A percentile compares a stretch with the other conserved stretches of the same genome.
Evolutionary conservation across 768 basidiomycete species (phyloP).

Genomic region (Trametes meyenii): DNA sequence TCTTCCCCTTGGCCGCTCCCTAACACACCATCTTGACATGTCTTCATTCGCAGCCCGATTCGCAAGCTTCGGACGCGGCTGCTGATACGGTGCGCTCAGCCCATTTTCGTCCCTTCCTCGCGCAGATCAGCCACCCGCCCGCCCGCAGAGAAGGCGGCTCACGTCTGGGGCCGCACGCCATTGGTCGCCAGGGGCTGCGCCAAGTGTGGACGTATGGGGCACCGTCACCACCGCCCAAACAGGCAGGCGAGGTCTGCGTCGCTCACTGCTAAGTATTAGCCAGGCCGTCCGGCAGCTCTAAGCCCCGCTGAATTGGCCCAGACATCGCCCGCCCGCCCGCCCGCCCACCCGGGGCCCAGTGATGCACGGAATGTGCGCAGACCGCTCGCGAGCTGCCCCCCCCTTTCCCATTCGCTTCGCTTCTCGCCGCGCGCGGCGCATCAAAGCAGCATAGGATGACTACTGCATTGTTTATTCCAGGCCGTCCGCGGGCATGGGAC

Average conservation of each 20-base stretch:
- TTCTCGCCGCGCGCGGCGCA: neutral
- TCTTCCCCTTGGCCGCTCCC: neutral
- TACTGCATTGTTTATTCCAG: neutral
- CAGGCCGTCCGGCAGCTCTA: constrained; percentile 4
- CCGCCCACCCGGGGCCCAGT: constrained; percentile 1
- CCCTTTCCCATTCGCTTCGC: neutral
- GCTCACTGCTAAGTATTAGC: neutral
- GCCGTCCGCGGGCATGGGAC: neutral
- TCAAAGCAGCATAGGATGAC: too few relatives aligned
- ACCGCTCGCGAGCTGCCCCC: neutral
- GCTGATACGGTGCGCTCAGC: neutral
- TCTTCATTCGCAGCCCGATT: neutral
- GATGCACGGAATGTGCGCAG: neutral
- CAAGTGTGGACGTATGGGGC: neutral
- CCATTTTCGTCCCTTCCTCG: too few relatives aligned
- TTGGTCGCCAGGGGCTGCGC: constrained; percentile 12
- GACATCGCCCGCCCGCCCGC: constrained; percentile 1
- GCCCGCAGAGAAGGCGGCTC: too few relatives aligned
- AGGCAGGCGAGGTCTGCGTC: constrained; percentile 1
- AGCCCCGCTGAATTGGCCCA: constrained; percentile 18
- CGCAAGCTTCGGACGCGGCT: neutral
- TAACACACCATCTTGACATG: constrained; percentile 10
- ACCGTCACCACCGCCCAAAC: constrained; percentile 8
- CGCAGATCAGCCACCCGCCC: too few relatives aligned
- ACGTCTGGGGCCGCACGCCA: neutral